phyloP scores from a whole-genome alignment of 148 eudicot species.

The Silene uniflora region DNA sequence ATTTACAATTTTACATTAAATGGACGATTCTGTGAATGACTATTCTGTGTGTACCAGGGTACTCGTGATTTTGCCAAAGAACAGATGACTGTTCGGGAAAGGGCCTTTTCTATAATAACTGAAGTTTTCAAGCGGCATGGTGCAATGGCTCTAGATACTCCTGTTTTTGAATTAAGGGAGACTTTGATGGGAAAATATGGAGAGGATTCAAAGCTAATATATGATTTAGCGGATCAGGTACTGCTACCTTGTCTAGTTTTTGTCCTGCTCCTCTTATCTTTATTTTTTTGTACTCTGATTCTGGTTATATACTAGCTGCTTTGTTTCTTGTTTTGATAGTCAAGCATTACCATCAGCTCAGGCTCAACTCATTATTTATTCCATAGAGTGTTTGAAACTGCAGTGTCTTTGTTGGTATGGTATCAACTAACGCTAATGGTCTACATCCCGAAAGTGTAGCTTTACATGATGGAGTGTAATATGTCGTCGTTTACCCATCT shows the following conservation, averaged over 20 bases:
- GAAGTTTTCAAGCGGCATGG: conserved; percentile 95
- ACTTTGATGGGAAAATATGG: conserved; percentile 96
- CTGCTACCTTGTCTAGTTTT: background rate
- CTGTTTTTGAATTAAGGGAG: conserved; percentile 91
- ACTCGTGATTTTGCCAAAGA: conserved; percentile 94
- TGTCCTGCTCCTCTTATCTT: background rate
- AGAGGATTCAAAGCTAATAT: conserved; percentile 93
- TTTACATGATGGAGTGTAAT: background rate
- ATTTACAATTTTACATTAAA: background rate
- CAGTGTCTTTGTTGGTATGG: background rate
- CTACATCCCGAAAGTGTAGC: background rate
- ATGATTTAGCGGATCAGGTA: conserved; percentile 99
- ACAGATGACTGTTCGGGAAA: conserved; percentile 86
- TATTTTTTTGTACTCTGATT: background rate
- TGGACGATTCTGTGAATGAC: conserved; percentile 10
- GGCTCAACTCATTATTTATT: background rate
- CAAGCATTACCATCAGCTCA: background rate
- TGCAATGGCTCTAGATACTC: conserved; percentile 88
- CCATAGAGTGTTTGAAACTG: background rate
- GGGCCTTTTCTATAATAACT: conserved; percentile 61
- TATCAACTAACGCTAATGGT: background rate
- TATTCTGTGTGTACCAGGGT: conserved; percentile 48
- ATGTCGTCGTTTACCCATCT: background rate
- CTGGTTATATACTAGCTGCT: background rate
- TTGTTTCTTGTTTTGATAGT: background rate